Conservation (phyloP, 441 rosid genomes). For the Adansonia madagascariensis region DNA sequence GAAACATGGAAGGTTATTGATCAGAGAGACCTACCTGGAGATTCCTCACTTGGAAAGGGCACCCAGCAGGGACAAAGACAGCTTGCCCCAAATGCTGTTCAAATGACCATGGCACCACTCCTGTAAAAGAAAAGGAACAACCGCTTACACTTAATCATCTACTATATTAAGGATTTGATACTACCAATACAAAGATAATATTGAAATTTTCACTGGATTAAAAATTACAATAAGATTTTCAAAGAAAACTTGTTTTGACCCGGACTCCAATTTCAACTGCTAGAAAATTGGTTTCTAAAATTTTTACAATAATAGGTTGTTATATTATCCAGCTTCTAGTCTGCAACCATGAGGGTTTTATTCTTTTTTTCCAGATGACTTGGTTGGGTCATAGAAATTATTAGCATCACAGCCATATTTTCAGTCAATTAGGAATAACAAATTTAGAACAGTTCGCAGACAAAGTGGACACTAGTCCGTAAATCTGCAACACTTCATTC, state of each 20-base stretch:
- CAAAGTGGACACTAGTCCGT: too few species aligned
- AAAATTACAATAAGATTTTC: neutral
- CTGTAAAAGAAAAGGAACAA: slow-evolving; percentile 40
- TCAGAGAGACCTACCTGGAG: slow-evolving; percentile 57
- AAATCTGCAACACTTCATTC: too few species aligned
- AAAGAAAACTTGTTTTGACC: neutral
- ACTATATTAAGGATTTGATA: neutral
- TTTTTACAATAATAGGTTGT: neutral
- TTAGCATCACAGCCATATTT: too few species aligned
- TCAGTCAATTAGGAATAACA: too few species aligned
- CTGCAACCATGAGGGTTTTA: too few species aligned
- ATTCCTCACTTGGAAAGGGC: slow-evolving; percentile 86
- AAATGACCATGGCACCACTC: slow-evolving; percentile 94
- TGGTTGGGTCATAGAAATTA: too few species aligned
- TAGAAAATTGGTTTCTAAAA: slow-evolving; percentile 2
- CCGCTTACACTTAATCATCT: neutral
- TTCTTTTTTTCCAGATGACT: too few species aligned
- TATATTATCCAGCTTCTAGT: neutral
- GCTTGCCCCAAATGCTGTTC: slow-evolving; percentile 84
- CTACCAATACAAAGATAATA: slow-evolving; percentile 5
- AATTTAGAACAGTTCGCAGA: too few species aligned
- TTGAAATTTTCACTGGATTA: neutral
- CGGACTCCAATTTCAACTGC: neutral
- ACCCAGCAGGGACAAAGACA: slow-evolving; percentile 90
- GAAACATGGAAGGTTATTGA: neutral